Conservation (phyloP, 2,329 filamentous ascomycete genomes). For the Cryphonectria radicalis region DNA sequence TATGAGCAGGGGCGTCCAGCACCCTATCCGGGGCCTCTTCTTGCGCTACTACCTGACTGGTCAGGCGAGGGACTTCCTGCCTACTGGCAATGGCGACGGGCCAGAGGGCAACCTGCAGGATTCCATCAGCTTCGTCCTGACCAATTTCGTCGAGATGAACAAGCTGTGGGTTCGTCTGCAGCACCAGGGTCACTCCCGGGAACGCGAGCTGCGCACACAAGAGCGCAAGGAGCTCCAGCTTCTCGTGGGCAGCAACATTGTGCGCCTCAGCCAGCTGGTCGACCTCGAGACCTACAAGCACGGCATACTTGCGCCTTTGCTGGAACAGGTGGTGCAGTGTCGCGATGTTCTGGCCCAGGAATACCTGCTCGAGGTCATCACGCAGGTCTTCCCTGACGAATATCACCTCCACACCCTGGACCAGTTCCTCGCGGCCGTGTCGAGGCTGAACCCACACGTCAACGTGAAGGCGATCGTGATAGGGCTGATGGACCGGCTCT, state of each 20-base stretch:
- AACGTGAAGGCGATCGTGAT: constrained; percentile 99
- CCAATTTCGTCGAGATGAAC: constrained; percentile 99
- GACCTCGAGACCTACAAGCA: constrained; percentile 94
- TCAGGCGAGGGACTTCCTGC: constrained; percentile 88
- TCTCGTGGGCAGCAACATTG: constrained; percentile 94
- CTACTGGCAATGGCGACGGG: constrained; percentile 80
- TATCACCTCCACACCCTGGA: constrained; percentile 97
- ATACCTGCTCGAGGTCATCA: constrained; percentile 96
- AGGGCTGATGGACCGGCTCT: constrained; percentile 94
- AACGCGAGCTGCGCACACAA: constrained; percentile 89
- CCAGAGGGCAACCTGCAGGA: constrained; percentile 96
- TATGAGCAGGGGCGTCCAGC: constrained; percentile 97
- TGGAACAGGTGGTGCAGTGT: constrained; percentile 98
- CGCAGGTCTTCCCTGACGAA: constrained; percentile 97
- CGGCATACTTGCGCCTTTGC: constrained; percentile 81
- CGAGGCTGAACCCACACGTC: constrained; percentile 91
- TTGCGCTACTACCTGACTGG: constrained; percentile 95
- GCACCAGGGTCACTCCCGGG: constrained; percentile 94
- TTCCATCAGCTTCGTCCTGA: constrained; percentile 96
- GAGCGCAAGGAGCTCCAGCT: constrained; percentile 95
- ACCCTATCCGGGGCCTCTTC: constrained; percentile 93
- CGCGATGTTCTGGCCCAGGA: constrained; percentile 96
- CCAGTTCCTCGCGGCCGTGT: constrained; percentile 90
- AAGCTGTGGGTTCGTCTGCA: constrained; percentile 98
- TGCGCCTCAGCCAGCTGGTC: constrained; percentile 91